Evolutionary conservation across 208 protist species (phyloP), one percentile per base, ranked within the genome.

Genomic region (Leishmania lainsoni): DNA sequence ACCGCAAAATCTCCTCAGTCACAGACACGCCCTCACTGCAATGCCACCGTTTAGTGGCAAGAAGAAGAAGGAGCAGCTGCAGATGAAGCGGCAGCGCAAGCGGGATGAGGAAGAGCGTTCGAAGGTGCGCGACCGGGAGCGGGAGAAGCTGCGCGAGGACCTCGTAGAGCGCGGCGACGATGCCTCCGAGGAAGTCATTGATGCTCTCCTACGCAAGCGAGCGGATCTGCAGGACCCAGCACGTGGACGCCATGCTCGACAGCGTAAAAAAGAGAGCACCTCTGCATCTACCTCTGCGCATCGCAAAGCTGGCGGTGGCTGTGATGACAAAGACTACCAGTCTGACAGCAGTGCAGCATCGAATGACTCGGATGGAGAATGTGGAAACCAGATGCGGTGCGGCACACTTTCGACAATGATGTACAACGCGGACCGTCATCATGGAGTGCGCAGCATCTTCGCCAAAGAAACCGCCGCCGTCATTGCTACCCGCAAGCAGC

Each of bases 41-140:
- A 92, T 92, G 87, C 89, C 85, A 20, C 86, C 95, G 2, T 98
- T 98, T 81, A 98, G 95, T 83, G 95, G 94, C 4, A 98, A 97
- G 81, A 86, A 94, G 71, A 98, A 98, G 83, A 98, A 97, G 86
- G 91, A 94, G 88, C 95, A 98, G 89, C 86, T 98, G 74, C 83
- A 97, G 81, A 94, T 90, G n/a, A 94, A 93, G 80, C 91, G 95
- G 10, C 87, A 92, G 78, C 86, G 86, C 26, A 97, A 98, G 75
- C 86, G 91, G 52, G 88, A 97, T 42, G 81, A 87, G 45, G 78
- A 87, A 17, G 83, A 89, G 68, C 70, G 66, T 32, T 45, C 39
- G 6, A 83, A 89, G 56, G 65, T 45, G 10, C 61, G 42, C 39
- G 80, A 87, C n/a, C 48, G 69, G 5, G 80, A 83, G 75, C 78